These are phyloP conservation scores for Mycosphaerelloides madeirae DNA, from an alignment of 2,329 filamentous ascomycete genomes.

Conservation along the genomic window DNA sequence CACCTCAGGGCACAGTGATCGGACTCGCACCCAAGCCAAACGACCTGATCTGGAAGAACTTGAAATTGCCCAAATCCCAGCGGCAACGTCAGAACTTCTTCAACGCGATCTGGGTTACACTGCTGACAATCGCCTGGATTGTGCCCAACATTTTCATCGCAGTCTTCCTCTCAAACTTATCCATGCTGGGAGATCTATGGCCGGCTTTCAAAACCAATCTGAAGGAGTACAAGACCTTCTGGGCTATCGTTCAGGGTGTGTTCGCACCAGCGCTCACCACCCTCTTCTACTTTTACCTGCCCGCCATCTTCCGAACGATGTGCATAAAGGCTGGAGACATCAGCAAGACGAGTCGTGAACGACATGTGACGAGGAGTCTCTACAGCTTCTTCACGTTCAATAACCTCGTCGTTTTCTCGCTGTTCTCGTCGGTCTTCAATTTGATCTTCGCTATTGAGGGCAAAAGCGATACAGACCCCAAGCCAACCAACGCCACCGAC, in stretches of 20 bases:
- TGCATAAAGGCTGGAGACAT: slow-evolving; percentile 79
- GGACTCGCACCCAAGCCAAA: slow-evolving; percentile 77
- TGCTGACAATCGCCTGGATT: slow-evolving; percentile 81
- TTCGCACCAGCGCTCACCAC: slow-evolving; percentile 82
- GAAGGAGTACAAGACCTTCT: slow-evolving; percentile 59
- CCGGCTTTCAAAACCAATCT: slow-evolving; percentile 64
- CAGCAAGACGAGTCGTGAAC: slow-evolving; percentile 86
- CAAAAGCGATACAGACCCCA: slow-evolving; percentile 39
- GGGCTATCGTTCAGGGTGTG: slow-evolving; percentile 90
- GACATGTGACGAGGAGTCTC: slow-evolving; percentile 83
- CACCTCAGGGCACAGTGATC: slow-evolving; percentile 72
- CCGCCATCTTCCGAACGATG: slow-evolving; percentile 84
- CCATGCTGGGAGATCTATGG: slow-evolving; percentile 78
- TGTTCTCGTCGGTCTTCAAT: slow-evolving; percentile 78
- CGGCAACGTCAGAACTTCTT: slow-evolving; percentile 69
- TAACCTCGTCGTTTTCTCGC: slow-evolving; percentile 88
- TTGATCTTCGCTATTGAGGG: slow-evolving; percentile 61
- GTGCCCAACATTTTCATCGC: slow-evolving; percentile 91
- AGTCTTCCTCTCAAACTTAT: slow-evolving; percentile 83
- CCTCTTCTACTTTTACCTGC: slow-evolving; percentile 78
- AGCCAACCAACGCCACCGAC: slow-evolving; percentile 56
- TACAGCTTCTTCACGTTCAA: slow-evolving; percentile 98
- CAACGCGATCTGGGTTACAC: slow-evolving; percentile 76
- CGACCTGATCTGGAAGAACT: slow-evolving; percentile 94
- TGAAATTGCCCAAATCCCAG: slow-evolving; percentile 64